phyloP scores from a whole-genome alignment of 2,329 filamentous ascomycete species.

The Colletotrichum siamense region DNA sequence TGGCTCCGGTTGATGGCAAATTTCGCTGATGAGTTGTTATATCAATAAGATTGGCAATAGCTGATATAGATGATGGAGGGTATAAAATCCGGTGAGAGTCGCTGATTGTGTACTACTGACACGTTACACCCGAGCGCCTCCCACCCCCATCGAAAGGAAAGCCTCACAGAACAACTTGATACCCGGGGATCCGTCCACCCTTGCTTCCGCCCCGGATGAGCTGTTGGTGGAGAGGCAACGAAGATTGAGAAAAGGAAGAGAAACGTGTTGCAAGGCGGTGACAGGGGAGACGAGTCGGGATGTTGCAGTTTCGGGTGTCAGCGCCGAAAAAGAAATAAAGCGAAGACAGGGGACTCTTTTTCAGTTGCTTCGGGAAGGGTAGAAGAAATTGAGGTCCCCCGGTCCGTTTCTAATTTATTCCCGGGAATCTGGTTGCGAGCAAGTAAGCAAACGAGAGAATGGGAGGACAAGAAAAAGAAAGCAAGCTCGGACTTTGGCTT shows the following conservation, averaged over 20 bases:
- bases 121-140: not conserved
- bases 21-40: not conserved
- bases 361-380: not conserved
- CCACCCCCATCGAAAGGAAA: not conserved
- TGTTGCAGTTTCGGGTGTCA: slow-evolving; percentile 13
- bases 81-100: not conserved
- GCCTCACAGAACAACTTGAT: not conserved
- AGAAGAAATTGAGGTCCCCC: not conserved
- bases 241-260: not conserved
- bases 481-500: not conserved
- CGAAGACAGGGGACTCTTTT: not conserved
- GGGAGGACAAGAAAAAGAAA: not conserved
- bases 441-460: not conserved
- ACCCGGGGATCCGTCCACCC: not conserved
- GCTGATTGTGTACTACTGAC: not conserved
- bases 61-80: not conserved
- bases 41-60: not conserved
- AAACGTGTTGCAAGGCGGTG: slow-evolving; percentile 4
- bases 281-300: not conserved
- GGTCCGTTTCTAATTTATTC: not conserved
- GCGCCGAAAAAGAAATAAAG: not conserved
- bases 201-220: not conserved
- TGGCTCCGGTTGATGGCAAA: not conserved
- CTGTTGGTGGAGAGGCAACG: not conserved
- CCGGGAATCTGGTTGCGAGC: slow-evolving; percentile 10